phyloP scores from a whole-genome alignment of 257 asterid species.

The Solanum chmielewskii region DNA sequence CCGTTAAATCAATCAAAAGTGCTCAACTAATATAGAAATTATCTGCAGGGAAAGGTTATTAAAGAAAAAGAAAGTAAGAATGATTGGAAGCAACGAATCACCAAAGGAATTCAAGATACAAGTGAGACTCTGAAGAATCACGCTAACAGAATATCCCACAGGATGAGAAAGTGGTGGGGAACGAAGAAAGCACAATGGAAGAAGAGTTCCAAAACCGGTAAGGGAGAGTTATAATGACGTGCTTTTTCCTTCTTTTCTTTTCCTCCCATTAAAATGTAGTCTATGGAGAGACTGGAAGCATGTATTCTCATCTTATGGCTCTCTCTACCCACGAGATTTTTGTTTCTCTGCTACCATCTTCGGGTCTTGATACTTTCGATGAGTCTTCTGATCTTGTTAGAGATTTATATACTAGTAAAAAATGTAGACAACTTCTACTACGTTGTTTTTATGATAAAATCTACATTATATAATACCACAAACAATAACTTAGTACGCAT shows the following conservation, averaged over 20 bases:
- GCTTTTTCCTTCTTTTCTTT: neutral
- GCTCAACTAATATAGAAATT: neutral
- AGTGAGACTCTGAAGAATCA: conserved; percentile 43
- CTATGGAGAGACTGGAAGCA: neutral
- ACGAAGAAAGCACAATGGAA: conserved; percentile 25
- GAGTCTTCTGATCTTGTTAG: neutral
- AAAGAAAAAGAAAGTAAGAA: conserved; percentile 30
- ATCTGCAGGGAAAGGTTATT: conserved; percentile 51
- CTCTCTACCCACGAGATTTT: neutral
- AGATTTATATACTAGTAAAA: neutral
- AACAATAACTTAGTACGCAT: neutral
- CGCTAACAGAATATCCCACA: conserved; percentile 32
- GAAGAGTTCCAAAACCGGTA: conserved; percentile 28
- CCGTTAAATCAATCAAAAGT: neutral
- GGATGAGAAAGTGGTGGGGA: conserved; percentile 59
- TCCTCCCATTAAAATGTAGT: neutral
- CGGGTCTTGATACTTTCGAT: neutral
- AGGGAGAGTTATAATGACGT: conserved; percentile 47
- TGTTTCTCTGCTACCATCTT: neutral
- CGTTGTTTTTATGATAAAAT: neutral
- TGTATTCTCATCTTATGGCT: neutral
- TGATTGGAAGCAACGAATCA: conserved; percentile 53
- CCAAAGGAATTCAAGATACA: conserved; percentile 33
- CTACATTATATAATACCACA: neutral
- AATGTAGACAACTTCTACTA: neutral